Conservation (phyloP, 2,329 filamentous ascomycete species). For the Colletotrichum navitas region DNA sequence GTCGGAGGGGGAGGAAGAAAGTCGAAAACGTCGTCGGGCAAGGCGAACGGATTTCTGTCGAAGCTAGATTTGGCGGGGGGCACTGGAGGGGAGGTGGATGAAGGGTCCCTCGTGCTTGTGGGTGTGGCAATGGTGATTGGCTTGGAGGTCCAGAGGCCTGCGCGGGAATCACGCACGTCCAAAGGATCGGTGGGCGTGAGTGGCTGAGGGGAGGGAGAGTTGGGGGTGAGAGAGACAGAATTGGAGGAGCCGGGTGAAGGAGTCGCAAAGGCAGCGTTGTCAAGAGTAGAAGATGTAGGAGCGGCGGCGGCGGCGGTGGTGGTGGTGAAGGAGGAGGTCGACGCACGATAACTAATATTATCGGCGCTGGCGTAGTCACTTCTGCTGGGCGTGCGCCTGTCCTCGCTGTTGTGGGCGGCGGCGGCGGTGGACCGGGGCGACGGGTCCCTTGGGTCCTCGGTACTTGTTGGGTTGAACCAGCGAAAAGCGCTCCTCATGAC, state of each 20-base stretch:
- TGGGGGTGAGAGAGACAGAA: conserved; percentile 51
- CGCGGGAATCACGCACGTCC: conserved; percentile 43
- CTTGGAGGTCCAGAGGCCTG: conserved; percentile 49
- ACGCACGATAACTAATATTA: conserved; percentile 57
- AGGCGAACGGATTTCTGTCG: conserved; percentile 45
- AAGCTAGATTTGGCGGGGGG: conserved; percentile 45
- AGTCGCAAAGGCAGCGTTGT: conserved; percentile 45
- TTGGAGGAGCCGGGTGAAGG: conserved; percentile 49
- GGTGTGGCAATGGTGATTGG: conserved; percentile 52
- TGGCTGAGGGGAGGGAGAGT: conserved; percentile 59
- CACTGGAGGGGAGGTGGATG: conserved; percentile 45
- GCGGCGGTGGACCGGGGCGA: conserved; percentile 44
- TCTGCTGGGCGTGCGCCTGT: conserved; percentile 37
- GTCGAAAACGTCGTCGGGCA: conserved; percentile 47
- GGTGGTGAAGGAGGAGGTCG: conserved; percentile 45
- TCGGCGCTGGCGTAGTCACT: conserved; percentile 45
- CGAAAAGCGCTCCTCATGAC: conserved; percentile 44
- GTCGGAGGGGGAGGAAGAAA: conserved; percentile 45
- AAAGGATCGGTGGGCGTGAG: conserved; percentile 55
- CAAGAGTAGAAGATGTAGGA: conserved; percentile 44
- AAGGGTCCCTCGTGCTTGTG: conserved; percentile 42
- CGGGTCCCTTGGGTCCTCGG: conserved; percentile 44
- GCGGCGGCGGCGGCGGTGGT: conserved; percentile 48
- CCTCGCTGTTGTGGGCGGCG: conserved; percentile 42
- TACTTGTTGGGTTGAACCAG: conserved; percentile 44